Evolutionary conservation across 805 yeast species (phyloP).

Genomic region (Candida xyloterini): DNA sequence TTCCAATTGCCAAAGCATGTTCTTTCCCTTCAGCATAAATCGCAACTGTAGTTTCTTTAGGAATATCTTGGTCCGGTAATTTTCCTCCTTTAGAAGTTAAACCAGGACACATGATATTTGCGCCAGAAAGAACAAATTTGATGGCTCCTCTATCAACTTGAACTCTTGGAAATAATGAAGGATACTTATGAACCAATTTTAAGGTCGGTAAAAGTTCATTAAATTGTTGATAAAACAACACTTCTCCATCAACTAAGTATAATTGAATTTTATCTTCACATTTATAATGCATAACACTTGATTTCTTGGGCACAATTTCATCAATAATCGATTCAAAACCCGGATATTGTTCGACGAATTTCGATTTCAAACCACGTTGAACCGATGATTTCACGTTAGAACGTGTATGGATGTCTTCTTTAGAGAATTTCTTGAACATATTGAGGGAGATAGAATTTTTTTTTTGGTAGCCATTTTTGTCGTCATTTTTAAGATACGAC

Average conservation of each 20-base stretch:
- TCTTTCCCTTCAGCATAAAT: conserved; percentile 93
- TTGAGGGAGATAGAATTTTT: conserved; percentile 1
- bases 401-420: conserved; percentile 85
- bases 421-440: conserved; percentile 53
- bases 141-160: conserved; percentile 96
- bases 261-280: conserved; percentile 88
- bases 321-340: conserved; percentile 74
- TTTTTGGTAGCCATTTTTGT: too few species aligned
- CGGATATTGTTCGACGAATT: conserved; percentile 71
- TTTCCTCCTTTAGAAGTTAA: conserved; percentile 81
- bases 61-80: conserved; percentile 70
- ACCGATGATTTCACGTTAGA: conserved; percentile 91
- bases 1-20: conserved; percentile 87
- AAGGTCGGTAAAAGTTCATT: conserved; percentile 76
- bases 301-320: conserved; percentile 81
- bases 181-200: conserved; percentile 74
- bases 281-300: conserved; percentile 74
- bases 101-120: conserved; percentile 97
- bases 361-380: conserved; percentile 82
- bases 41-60: conserved; percentile 68
- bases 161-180: conserved; percentile 78
- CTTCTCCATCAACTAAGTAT: conserved; percentile 68
- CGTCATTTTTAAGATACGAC: background rate
- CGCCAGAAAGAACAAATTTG: conserved; percentile 92
- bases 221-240: conserved; percentile 76